Evolutionary conservation across 2,329 filamentous ascomycete genomes (phyloP), one percentile per base, ranked within the genome.

Genomic region (Aspergillus glaucus): DNA sequence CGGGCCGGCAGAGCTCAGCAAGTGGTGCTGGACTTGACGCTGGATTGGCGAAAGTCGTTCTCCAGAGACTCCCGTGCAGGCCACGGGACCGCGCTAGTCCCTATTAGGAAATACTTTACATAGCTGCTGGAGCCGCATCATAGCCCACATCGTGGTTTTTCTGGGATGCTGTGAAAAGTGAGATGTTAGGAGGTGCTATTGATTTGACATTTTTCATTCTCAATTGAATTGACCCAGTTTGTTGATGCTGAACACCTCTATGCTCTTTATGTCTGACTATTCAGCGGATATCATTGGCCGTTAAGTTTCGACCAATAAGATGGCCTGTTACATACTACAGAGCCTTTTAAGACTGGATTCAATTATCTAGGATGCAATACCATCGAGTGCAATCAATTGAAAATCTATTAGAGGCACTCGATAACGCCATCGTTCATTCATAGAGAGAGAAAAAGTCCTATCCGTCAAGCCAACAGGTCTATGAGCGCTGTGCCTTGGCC

Each of bases 31-130:
- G 53, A 49, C 54, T 53, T 48, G 52, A 54, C 50, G 54, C 45
- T 56, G 55, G 46, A 44, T 43, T 43, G 47, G 51, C 17, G 55
- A 53, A 54, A 54, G 53, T 59, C 52, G 50, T 50, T 50, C 45
- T 55, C 48, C 49, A 50, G 53, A 52, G 51, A 49, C 46, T 45
- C 47, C 47, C 47, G 53, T 55, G 53, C 50, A 53, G 60, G 37
- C 34, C 62, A 65, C 62, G 62, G 61, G 62, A 65, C 60, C 14
- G 37, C 62, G 58, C 64, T 67, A 67, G 55, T 61, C 62, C 61
- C 7, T 19, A 59, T 65, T 63, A 45, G 61, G 61, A 55, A 40
- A 19, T 40, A 19, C 19, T 21, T 40, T 19, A 21, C 19, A 40
- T 17, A 36, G 34, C 34, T 37, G 34, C 17, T 37, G 34, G 34